A percentile compares a stretch with the other conserved stretches of the same genome.
phyloP scores from a whole-genome alignment of 2,329 filamentous ascomycete genomes.

The Xylariaceae sp. region DNA sequence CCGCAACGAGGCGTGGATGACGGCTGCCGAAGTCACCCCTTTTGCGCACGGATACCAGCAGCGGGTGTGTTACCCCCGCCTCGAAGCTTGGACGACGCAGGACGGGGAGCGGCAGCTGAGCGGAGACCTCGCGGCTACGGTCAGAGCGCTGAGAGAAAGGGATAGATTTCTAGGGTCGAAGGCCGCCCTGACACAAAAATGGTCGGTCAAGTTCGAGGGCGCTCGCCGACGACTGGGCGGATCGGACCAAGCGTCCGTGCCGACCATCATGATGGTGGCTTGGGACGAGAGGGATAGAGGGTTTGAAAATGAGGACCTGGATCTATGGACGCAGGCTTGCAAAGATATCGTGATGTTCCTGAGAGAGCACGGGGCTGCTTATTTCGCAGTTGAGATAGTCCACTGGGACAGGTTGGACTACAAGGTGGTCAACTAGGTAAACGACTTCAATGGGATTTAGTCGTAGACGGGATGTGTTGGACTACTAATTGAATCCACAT shows the following conservation, averaged over 20 bases:
- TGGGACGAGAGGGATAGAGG: constrained; percentile 15
- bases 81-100: constrained; percentile 10
- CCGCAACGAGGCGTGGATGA: constrained; percentile 10
- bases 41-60: constrained; percentile 8
- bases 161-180: constrained; percentile 4
- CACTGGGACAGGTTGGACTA: constrained; percentile 20
- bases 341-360: constrained; percentile 10
- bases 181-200: constrained; percentile 3
- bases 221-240: constrained; percentile 6
- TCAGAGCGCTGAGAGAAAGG: constrained; percentile 8
- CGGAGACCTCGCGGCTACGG: constrained; percentile 1
- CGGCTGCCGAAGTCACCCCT: neutral
- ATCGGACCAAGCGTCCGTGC: constrained; percentile 5
- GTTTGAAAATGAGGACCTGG: constrained; percentile 7
- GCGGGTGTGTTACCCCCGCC: constrained; percentile 14
- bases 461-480: neutral
- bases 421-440: constrained; percentile 9
- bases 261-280: constrained; percentile 18
- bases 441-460: neutral
- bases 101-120: constrained; percentile 12
- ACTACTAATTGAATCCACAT: neutral
- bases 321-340: constrained; percentile 10
- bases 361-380: constrained; percentile 5
- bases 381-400: constrained; percentile 17
- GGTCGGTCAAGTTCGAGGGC: constrained; percentile 15